Evolutionary conservation across 176 grass and related monocot species (phyloP), one percentile per base, ranked within the genome.

Genomic region (Phragmites australis): DNA sequence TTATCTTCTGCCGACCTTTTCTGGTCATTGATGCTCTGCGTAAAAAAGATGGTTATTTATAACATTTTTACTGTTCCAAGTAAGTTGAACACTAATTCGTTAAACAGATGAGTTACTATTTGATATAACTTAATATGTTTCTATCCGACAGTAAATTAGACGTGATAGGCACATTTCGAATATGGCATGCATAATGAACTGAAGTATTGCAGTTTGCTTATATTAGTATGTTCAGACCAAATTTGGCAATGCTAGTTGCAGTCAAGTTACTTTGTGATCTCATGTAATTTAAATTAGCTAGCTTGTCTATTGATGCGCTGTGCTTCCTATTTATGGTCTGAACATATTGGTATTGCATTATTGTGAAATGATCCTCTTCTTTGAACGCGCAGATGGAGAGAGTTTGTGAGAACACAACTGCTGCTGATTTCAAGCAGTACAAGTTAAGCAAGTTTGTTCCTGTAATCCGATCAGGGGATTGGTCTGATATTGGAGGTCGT

Each of bases 401-500:
- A 57, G 90, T 92, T 75, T 94, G 88, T 2, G 92, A 93, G 61
- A 90, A 93, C 78, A 91, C 92, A 21, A 80, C 65, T 60, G 62
- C 86, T 67, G 60, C 77, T 29, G 92, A 93, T 72, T 80, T 86
- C 79, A 93, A 65, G 77, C 93, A 87, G 48, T 76, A 62, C 46
- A 84, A 70, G 54, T 46, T 87, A 23, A 65, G 25, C 12, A 79
- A 86, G 85, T 99, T 95, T 21, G 22, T 85, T 22, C 96, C 92
- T 49, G 82, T 22, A 21, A 73, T 95, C 32, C 78, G 96, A 29
- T 91, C 90, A 25, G 96, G 96, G 8, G 92, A 89, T 42, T 99
- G 93, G 87, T 93, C 88, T 62, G 78, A 99, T 79, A 95, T 99
- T 51, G 96, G 96, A 59, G 46, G 52, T 42, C 90, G 96, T 18